phyloP scores from a whole-genome alignment of 305 asterid species.

The Fraxinus greggii region DNA sequence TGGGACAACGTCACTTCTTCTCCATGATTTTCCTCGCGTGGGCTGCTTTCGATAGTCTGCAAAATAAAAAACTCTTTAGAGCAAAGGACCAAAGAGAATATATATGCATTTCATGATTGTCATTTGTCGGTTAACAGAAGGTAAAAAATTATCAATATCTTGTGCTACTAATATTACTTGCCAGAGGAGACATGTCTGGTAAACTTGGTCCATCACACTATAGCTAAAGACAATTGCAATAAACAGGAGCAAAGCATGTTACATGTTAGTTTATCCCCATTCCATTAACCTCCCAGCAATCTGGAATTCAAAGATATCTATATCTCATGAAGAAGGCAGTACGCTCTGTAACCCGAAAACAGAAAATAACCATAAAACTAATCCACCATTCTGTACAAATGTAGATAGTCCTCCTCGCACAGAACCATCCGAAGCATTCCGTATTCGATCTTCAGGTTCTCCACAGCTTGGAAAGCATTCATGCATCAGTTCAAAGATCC shows the following conservation, averaged over 20 bases:
- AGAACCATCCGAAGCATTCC: neutral
- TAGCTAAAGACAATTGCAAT: constrained; percentile 1
- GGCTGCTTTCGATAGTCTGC: constrained; percentile 79
- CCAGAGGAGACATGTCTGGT: constrained; percentile 11
- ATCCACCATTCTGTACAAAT: neutral
- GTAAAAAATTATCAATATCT: neutral
- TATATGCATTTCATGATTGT: neutral
- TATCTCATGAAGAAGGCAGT: neutral
- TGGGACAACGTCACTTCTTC: constrained; percentile 74
- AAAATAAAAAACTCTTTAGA: constrained; percentile 6
- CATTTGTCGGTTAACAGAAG: neutral
- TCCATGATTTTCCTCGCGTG: constrained; percentile 52
- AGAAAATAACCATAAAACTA: neutral
- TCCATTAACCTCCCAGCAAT: neutral
- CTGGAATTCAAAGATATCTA: neutral
- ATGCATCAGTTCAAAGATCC: neutral
- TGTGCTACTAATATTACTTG: constrained; percentile 1
- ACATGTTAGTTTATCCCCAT: neutral
- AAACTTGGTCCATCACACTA: constrained; percentile 13
- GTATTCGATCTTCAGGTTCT: neutral
- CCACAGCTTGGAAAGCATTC: neutral
- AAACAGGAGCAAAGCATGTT: neutral
- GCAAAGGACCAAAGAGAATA: constrained; percentile 16
- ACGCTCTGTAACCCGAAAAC: neutral
- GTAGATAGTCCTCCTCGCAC: constrained; percentile 1